A percentile compares a stretch with the other conserved stretches of the same genome.
These are phyloP conservation scores for Penicillium chermesinum DNA, from an alignment of 495 filamentous ascomycete species.

Conservation along the genomic window DNA sequence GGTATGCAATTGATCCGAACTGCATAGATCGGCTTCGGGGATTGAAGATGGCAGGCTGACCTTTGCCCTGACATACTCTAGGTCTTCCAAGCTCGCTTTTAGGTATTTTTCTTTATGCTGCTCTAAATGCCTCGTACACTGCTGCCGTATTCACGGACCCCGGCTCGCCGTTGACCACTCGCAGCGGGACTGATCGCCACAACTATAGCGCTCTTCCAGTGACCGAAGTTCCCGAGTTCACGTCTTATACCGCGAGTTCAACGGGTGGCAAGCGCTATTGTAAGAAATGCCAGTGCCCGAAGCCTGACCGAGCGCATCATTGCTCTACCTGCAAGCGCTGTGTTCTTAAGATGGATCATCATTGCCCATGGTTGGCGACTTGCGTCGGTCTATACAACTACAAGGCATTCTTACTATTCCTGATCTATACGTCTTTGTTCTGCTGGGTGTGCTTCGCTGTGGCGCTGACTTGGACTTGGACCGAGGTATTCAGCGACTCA, in stretches of 20 bases:
- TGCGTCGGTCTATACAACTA: conserved; percentile 93
- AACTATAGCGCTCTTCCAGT: conserved; percentile 62
- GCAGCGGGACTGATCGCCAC: conserved; percentile 28
- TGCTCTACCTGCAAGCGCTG: conserved; percentile 89
- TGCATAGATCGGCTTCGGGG: too few relatives aligned
- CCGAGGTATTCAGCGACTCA: conserved; percentile 65
- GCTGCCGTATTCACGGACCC: conserved; percentile 88
- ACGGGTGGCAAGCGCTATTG: conserved; percentile 82
- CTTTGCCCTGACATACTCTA: conserved; percentile 4
- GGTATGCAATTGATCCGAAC: conserved; percentile 48
- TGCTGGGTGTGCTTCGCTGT: conserved; percentile 75
- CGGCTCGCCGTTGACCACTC: conserved; percentile 57
- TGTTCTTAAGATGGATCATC: conserved; percentile 98
- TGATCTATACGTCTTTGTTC: conserved; percentile 86
- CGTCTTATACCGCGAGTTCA: conserved; percentile 82
- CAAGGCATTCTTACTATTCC: conserved; percentile 90
- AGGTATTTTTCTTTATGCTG: conserved; percentile 66
- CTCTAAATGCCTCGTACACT: conserved; percentile 85
- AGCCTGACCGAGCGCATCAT: conserved; percentile 95
- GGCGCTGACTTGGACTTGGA: conserved; percentile 72
- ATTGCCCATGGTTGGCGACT: conserved; percentile 96
- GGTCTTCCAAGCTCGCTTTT: conserved; percentile 46
- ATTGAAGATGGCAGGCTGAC: too few relatives aligned
- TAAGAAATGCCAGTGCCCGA: conserved; percentile 91
- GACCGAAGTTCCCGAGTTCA: conserved; percentile 54